Percentiles rank a stretch among this genome's conserved stretches.
Evolutionary conservation across 805 yeast species (phyloP).

Genomic region (Candida tammaniensis): DNA sequence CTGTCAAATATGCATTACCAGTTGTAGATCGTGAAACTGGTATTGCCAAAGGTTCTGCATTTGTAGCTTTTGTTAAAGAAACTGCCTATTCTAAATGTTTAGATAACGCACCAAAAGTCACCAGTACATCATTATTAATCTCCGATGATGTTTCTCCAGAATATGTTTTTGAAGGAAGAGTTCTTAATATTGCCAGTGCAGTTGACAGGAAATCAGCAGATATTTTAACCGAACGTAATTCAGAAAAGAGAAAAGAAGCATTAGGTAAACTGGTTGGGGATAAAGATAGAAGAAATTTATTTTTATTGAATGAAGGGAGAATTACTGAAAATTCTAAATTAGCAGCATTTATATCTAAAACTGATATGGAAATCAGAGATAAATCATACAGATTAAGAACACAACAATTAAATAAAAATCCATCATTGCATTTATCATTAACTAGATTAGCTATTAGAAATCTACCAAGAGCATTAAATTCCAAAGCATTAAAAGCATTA

Average conservation of each 20-base stretch:
- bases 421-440: conserved; percentile 86
- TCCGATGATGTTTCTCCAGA: conserved; percentile 90
- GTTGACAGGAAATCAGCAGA: conserved; percentile 85
- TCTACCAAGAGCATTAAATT: conserved; percentile 88
- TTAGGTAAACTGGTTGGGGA: conserved; percentile 79
- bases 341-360: conserved; percentile 60
- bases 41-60: conserved; percentile 90
- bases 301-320: conserved; percentile 90
- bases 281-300: conserved; percentile 81
- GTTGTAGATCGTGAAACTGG: conserved; percentile 86
- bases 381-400: conserved; percentile 83
- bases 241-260: conserved; percentile 66
- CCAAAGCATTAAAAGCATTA: conserved; percentile 82
- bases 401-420: conserved; percentile 86
- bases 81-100: conserved; percentile 68
- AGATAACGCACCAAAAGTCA: conserved; percentile 71
- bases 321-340: conserved; percentile 77
- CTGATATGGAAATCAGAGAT: conserved; percentile 85
- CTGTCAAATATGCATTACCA: conserved; percentile 88
- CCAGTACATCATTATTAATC: conserved; percentile 63
- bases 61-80: conserved; percentile 74
- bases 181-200: conserved; percentile 77
- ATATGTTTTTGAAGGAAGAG: conserved; percentile 91
- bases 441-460: conserved; percentile 94
- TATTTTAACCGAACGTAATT: conserved; percentile 67